Conservation (phyloP, 108 stramenopile species). For the Stephanodiscus triporus region DNA sequence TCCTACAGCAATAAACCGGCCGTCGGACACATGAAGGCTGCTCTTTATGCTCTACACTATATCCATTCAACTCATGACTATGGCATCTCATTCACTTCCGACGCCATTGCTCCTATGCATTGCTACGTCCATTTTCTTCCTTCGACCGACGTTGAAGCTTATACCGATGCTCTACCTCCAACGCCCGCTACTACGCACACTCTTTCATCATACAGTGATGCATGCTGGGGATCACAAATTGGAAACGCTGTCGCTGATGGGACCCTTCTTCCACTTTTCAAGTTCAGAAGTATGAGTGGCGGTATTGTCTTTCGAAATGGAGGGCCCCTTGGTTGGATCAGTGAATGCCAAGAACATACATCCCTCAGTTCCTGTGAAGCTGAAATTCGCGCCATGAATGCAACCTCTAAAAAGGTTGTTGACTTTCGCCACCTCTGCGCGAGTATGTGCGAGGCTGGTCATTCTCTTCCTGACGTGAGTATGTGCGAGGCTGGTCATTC, state of each 20-base stretch:
- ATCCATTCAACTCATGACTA: slow-evolving; percentile 14
- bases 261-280: slow-evolving; percentile 12
- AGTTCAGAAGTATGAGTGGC: slow-evolving; percentile 21
- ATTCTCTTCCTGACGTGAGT: too few species aligned
- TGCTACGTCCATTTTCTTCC: slow-evolving; percentile 12
- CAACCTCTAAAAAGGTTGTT: slow-evolving; percentile 12
- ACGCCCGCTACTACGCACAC: not conserved
- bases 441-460: too few species aligned
- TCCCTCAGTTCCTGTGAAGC: slow-evolving; percentile 26
- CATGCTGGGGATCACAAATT: too few species aligned
- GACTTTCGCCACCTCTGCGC: too few species aligned
- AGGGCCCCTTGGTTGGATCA: slow-evolving; percentile 18
- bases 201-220: too few species aligned
- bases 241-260: slow-evolving; percentile 18
- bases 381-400: slow-evolving; percentile 15
- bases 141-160: slow-evolving; percentile 9
- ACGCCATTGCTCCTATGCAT: too few species aligned
- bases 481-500: too few species aligned
- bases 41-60: slow-evolving; percentile 20
- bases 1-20: slow-evolving; percentile 14
- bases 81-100: slow-evolving; percentile 17
- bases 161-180: slow-evolving; percentile 13
- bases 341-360: slow-evolving; percentile 16
- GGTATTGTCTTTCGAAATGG: too few species aligned
- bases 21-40: slow-evolving; percentile 4